Evolutionary conservation across 768 basidiomycete species (phyloP).

Genomic region (Sistotremastrum niveocremeum): DNA sequence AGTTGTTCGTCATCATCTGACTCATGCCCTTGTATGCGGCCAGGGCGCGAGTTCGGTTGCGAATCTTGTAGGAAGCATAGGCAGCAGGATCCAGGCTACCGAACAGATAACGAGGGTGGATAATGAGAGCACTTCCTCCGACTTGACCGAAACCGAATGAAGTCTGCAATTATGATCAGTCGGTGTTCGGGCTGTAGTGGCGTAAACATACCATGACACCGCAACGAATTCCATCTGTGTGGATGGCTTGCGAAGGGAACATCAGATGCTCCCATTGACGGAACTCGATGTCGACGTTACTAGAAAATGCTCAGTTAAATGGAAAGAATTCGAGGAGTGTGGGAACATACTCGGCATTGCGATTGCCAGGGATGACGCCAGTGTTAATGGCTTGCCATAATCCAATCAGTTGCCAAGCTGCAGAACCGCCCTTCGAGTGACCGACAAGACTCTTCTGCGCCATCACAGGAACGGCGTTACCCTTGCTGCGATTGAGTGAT

Average conservation of each 20-base stretch:
- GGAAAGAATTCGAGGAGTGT: background rate
- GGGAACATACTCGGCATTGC: slow-evolving; percentile 80
- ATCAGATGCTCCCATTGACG: slow-evolving; percentile 80
- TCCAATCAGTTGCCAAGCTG: slow-evolving; percentile 93
- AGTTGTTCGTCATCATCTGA: slow-evolving; percentile 90
- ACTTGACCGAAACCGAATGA: slow-evolving; percentile 99
- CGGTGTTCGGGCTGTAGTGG: slow-evolving; percentile 3
- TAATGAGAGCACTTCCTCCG: slow-evolving; percentile 77
- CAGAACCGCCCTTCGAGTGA: slow-evolving; percentile 98
- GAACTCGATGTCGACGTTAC: slow-evolving; percentile 90
- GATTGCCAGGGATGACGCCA: slow-evolving; percentile 88
- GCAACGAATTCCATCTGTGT: slow-evolving; percentile 84
- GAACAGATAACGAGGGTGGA: slow-evolving; percentile 86
- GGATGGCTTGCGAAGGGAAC: slow-evolving; percentile 95
- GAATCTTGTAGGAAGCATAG: slow-evolving; percentile 65
- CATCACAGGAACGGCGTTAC: slow-evolving; percentile 95
- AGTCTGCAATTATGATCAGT: slow-evolving; percentile 32
- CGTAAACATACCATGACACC: slow-evolving; percentile 59
- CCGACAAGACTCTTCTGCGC: slow-evolving; percentile 97
- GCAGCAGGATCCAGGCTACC: slow-evolving; percentile 66
- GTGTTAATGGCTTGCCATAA: slow-evolving; percentile 72
- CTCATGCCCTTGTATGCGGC: slow-evolving; percentile 85
- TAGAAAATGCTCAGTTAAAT: slow-evolving; percentile 17
- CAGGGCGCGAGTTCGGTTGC: slow-evolving; percentile 50
- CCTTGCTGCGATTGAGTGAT: slow-evolving; percentile 76